Base-by-base conservation (phyloP, 2,329 filamentous ascomycete genomes). In the Rugonectria rugulosa region DNA sequence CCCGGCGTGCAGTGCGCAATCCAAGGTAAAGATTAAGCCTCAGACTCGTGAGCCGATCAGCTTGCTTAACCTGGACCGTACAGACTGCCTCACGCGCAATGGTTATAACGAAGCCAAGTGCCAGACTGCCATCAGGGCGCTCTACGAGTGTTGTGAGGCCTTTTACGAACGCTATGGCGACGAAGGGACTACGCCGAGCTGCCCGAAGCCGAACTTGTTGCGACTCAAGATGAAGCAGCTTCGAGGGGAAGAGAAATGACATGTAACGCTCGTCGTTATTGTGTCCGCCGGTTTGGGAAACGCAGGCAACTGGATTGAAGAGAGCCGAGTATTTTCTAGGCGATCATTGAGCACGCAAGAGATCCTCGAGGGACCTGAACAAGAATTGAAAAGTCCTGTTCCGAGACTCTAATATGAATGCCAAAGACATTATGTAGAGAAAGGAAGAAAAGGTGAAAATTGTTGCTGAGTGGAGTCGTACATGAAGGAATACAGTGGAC, bases 341-440 rank as follows among this genome's bases (percentile, higher is more conserved):
- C 90, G 83, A 90, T 92, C 91, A 88, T 93, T 85, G 92, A 99
- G 95, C 95, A 91, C 94, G 93, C 91, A 81, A 80, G 89, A 93
- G 90, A 84, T 81, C 88, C 85, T 78, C 81, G 75, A 76, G 82
- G 87, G 85, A 88, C 85, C 91, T 96, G 90, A 91, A 90, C 87
- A 92, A 92, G 90, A 85, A 98, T 84, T 91, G 91, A 93, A 68
- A 73, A 73, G 76, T 86, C 90, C 87, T 90, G 87, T 87, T 90
- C 90, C 93, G 94, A 96, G 95, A 99, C 95, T 99, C 95, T 98
- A 98, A 94, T 90, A 91, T 90, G 86, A 88, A 90, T 88, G 92
- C 88, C 87, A 73, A 43, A 81, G 86, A 91, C 88, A 91, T 91
- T 94, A 81, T 77, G 80, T 77, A 77, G 81, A 78, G 75, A 74